phyloP scores from a whole-genome alignment of 805 yeast genomes.

The Maudiozyma saulgeensis region DNA sequence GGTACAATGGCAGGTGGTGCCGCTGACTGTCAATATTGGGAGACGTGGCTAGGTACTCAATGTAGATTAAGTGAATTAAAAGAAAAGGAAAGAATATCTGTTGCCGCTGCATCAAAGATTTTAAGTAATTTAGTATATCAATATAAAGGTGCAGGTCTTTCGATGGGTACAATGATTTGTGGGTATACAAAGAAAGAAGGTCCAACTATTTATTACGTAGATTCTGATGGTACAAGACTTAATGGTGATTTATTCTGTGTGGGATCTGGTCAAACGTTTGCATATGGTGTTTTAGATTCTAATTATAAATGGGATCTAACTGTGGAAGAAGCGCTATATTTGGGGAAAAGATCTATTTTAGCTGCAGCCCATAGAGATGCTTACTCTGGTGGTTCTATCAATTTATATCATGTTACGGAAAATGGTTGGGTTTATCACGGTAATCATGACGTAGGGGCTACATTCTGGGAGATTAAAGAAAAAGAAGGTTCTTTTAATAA shows the following conservation, averaged over 20 bases:
- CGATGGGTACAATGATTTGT: conserved; percentile 99
- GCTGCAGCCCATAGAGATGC: conserved; percentile 99
- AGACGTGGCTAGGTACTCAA: conserved; percentile 96
- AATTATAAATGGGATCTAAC: conserved; percentile 85
- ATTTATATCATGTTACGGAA: conserved; percentile 87
- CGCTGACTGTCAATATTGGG: conserved; percentile 99
- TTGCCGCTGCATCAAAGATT: conserved; percentile 94
- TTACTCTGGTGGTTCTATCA: conserved; percentile 92
- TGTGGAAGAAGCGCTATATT: conserved; percentile 85
- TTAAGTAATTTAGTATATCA: conserved; percentile 81
- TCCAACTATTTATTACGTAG: conserved; percentile 91
- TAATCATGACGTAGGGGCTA: conserved; percentile 81
- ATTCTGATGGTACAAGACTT: conserved; percentile 92
- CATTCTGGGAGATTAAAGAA: conserved; percentile 86
- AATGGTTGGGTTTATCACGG: conserved; percentile 95
- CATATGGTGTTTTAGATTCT: conserved; percentile 94
- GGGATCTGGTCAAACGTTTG: conserved; percentile 98
- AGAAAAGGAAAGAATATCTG: conserved; percentile 89
- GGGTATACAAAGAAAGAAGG: conserved; percentile 94
- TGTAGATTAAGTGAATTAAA: conserved; percentile 91
- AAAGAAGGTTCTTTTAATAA: conserved; percentile 84
- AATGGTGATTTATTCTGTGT: conserved; percentile 94
- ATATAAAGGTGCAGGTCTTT: conserved; percentile 96
- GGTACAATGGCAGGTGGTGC: conserved; percentile 99
- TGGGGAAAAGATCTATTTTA: conserved; percentile 90